Evolutionary conservation across 2,329 filamentous ascomycete genomes (phyloP).

Genomic region (Aspergillus amoenus): DNA sequence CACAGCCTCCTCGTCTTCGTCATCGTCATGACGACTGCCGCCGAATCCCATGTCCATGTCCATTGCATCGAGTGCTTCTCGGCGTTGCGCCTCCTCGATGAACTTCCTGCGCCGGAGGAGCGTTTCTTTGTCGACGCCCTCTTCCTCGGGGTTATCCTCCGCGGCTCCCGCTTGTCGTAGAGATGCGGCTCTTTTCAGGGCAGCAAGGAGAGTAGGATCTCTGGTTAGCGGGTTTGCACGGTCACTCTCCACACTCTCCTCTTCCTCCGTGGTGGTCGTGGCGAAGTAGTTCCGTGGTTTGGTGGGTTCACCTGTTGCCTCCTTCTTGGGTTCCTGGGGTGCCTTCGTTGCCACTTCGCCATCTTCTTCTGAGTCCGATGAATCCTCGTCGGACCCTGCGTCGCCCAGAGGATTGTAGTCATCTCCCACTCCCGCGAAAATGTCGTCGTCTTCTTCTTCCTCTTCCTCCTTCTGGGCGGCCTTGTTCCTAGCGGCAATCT

Average conservation of each 20-base stretch:
- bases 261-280: conserved; percentile 30
- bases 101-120: conserved; percentile 72
- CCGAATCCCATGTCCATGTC: conserved; percentile 97
- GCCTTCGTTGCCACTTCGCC: conserved; percentile 15
- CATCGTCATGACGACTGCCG: conserved; percentile 81
- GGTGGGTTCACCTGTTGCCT: conserved; percentile 17
- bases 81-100: conserved; percentile 58
- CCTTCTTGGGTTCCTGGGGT: conserved; percentile 11
- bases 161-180: conserved; percentile 49
- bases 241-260: conserved; percentile 53
- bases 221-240: conserved; percentile 51
- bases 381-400: conserved; percentile 50
- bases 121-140: conserved; percentile 59
- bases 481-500: conserved; percentile 37
- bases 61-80: conserved; percentile 75
- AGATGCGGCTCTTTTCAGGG: conserved; percentile 78
- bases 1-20: conserved; percentile 65
- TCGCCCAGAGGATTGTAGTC: conserved; percentile 61
- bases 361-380: conserved; percentile 39
- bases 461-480: conserved; percentile 41
- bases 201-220: conserved; percentile 78
- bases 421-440: conserved; percentile 60
- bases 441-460: conserved; percentile 62
- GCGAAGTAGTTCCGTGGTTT: conserved; percentile 51
- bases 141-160: conserved; percentile 39